phyloP scores from a whole-genome alignment of 352 stramenopile genomes.

The Phytophthora tentaculata region DNA sequence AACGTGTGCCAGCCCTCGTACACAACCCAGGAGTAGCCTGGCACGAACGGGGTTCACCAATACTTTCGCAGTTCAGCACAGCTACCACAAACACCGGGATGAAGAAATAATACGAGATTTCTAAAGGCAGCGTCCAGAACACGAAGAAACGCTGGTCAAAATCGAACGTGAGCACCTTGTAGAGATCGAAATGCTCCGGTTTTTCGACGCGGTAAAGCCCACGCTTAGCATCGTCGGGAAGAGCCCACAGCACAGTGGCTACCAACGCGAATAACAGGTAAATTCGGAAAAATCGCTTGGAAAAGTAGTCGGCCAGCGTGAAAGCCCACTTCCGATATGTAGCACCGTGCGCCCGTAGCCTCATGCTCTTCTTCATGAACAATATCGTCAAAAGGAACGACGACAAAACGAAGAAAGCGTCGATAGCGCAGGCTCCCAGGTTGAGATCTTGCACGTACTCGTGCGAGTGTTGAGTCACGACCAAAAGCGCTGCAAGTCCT shows the following conservation, averaged over 20 bases:
- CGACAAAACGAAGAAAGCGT: slow-evolving; percentile 53
- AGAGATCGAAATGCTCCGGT: slow-evolving; percentile 34
- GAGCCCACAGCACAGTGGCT: slow-evolving; percentile 30
- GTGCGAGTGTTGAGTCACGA: slow-evolving; percentile 32
- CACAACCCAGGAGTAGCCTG: slow-evolving; percentile 28
- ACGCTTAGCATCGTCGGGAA: slow-evolving; percentile 29
- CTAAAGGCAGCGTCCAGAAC: slow-evolving; percentile 40
- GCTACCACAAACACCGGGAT: slow-evolving; percentile 37
- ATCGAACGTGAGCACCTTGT: slow-evolving; percentile 44
- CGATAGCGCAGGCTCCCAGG: slow-evolving; percentile 36
- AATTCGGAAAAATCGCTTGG: slow-evolving; percentile 49
- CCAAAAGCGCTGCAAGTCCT: slow-evolving; percentile 44
- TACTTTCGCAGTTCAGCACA: slow-evolving; percentile 13
- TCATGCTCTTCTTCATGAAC: slow-evolving; percentile 40
- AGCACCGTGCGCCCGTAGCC: slow-evolving; percentile 21
- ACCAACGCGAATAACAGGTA: slow-evolving; percentile 56
- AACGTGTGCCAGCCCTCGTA: slow-evolving; percentile 18
- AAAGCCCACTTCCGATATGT: slow-evolving; percentile 26
- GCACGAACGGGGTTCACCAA: slow-evolving; percentile 33
- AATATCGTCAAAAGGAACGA: slow-evolving; percentile 49
- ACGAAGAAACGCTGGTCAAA: slow-evolving; percentile 38
- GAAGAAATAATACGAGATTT: slow-evolving; percentile 43
- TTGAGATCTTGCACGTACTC: slow-evolving; percentile 35
- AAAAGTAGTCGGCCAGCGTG: slow-evolving; percentile 39
- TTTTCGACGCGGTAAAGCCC: slow-evolving; percentile 32